A percentile compares a stretch with the other conserved stretches of the same genome.
Conservation (phyloP, 2,329 filamentous ascomycete species). For the Aspergillus sp. region DNA sequence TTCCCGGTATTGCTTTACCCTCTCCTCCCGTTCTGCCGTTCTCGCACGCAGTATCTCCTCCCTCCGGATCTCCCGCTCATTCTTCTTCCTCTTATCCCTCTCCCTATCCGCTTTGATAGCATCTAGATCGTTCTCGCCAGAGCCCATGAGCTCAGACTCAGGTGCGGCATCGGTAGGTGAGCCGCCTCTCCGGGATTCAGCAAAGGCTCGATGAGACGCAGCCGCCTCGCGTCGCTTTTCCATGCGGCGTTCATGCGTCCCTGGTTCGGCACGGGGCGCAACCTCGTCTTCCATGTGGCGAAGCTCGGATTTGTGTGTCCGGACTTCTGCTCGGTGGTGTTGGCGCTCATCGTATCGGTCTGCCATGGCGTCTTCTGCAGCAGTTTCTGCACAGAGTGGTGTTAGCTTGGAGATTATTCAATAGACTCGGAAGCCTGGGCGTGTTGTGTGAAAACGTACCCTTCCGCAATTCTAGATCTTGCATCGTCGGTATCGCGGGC, state of each 20-base stretch:
- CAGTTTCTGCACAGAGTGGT: slow-evolving; percentile 23
- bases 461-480: slow-evolving; percentile 67
- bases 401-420: neutral
- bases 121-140: slow-evolving; percentile 59
- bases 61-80: slow-evolving; percentile 75
- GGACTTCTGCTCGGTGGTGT: slow-evolving; percentile 53
- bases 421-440: neutral
- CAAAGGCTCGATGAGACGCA: slow-evolving; percentile 71
- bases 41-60: slow-evolving; percentile 78
- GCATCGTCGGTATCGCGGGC: slow-evolving; percentile 65
- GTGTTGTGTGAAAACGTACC: slow-evolving; percentile 25
- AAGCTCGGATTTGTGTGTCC: slow-evolving; percentile 39
- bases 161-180: slow-evolving; percentile 65
- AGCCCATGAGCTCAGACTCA: slow-evolving; percentile 74
- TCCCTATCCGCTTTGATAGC: slow-evolving; percentile 65
- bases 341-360: slow-evolving; percentile 28
- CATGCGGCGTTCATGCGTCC: slow-evolving; percentile 76
- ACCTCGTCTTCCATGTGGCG: slow-evolving; percentile 64
- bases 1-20: slow-evolving; percentile 65
- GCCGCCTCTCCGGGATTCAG: slow-evolving; percentile 55
- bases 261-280: slow-evolving; percentile 76
- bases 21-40: slow-evolving; percentile 77
- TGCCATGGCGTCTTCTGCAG: slow-evolving; percentile 29
- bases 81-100: slow-evolving; percentile 70
- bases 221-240: slow-evolving; percentile 79